Percentiles rank a stretch among this genome's conserved stretches.
phyloP scores from a whole-genome alignment of 2,329 filamentous ascomycete genomes.

The Microsporum ferrugineum region DNA sequence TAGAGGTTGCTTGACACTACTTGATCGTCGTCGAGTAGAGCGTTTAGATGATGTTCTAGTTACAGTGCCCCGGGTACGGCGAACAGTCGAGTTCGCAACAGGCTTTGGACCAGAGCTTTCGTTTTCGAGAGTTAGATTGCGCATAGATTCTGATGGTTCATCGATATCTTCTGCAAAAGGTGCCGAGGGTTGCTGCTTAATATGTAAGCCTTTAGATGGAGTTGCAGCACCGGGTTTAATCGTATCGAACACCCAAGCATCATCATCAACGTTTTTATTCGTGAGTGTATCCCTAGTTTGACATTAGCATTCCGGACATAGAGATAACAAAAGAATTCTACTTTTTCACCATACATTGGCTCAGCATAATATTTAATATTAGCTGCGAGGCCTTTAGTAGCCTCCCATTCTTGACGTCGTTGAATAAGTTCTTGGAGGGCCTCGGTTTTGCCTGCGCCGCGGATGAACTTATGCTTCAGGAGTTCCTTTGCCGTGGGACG shows the following conservation, averaged over 20 bases:
- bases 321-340: neutral
- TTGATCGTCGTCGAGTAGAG: conserved; percentile 34
- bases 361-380: conserved; percentile 87
- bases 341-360: conserved; percentile 47
- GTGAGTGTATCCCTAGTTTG: conserved; percentile 48
- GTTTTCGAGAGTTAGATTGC: conserved; percentile 28
- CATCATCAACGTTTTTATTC: conserved; percentile 53
- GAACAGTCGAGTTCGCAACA: conserved; percentile 49
- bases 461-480: conserved; percentile 77
- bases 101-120: conserved; percentile 40
- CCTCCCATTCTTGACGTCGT: conserved; percentile 71
- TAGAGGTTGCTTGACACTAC: conserved; percentile 60
- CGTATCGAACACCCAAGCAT: conserved; percentile 94
- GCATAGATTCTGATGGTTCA: conserved; percentile 30
- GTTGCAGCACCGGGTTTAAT: conserved; percentile 59
- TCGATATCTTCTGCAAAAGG: conserved; percentile 25
- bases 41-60: conserved; percentile 33
- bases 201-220: conserved; percentile 43
- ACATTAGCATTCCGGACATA: neutral
- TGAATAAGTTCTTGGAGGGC: conserved; percentile 73
- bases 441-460: conserved; percentile 76
- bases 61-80: conserved; percentile 39
- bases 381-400: conserved; percentile 54
- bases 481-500: conserved; percentile 78
- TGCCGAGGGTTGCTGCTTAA: conserved; percentile 37